These are phyloP conservation scores for Prunus dulcis DNA, from an alignment of 306 rosid genomes.

Conservation along the genomic window DNA sequence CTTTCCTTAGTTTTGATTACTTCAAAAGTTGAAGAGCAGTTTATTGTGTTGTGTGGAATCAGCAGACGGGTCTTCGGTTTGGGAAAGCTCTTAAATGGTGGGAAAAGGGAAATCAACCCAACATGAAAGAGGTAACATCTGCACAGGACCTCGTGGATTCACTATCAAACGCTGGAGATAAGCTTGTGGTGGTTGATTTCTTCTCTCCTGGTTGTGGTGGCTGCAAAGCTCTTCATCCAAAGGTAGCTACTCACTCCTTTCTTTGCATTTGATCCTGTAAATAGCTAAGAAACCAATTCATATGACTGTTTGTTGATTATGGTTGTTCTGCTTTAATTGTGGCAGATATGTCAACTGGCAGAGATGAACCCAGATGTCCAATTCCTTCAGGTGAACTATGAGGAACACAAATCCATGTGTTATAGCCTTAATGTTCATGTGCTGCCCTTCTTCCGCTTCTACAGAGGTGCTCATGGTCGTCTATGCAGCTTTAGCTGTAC, in stretches of 20 bases:
- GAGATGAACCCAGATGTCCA: slow-evolving; percentile 80
- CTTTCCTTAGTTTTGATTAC: background rate
- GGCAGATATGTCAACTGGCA: slow-evolving; percentile 80
- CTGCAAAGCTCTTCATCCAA: slow-evolving; percentile 93
- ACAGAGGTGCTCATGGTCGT: slow-evolving; percentile 89
- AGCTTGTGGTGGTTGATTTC: slow-evolving; percentile 74
- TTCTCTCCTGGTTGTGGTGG: slow-evolving; percentile 97
- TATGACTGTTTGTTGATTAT: background rate
- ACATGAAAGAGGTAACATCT: slow-evolving; percentile 69
- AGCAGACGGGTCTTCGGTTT: slow-evolving; percentile 42
- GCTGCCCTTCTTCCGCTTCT: slow-evolving; percentile 86
- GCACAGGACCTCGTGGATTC: slow-evolving; percentile 82
- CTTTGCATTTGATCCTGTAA: background rate
- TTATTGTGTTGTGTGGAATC: background rate
- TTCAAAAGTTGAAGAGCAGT: background rate
- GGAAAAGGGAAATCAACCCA: slow-evolving; percentile 78
- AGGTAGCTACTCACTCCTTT: slow-evolving; percentile 37
- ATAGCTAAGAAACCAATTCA: background rate
- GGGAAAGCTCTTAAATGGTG: slow-evolving; percentile 86
- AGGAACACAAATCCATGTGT: slow-evolving; percentile 81
- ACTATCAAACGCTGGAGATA: slow-evolving; percentile 67
- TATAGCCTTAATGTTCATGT: slow-evolving; percentile 88
- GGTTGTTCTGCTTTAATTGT: slow-evolving; percentile 9
- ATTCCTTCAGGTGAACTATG: slow-evolving; percentile 79
- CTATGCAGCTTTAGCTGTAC: slow-evolving; percentile 94